Evolutionary conservation across 2,329 filamentous ascomycete genomes (phyloP).

Genomic region (Pyricularia pennisetigena): DNA sequence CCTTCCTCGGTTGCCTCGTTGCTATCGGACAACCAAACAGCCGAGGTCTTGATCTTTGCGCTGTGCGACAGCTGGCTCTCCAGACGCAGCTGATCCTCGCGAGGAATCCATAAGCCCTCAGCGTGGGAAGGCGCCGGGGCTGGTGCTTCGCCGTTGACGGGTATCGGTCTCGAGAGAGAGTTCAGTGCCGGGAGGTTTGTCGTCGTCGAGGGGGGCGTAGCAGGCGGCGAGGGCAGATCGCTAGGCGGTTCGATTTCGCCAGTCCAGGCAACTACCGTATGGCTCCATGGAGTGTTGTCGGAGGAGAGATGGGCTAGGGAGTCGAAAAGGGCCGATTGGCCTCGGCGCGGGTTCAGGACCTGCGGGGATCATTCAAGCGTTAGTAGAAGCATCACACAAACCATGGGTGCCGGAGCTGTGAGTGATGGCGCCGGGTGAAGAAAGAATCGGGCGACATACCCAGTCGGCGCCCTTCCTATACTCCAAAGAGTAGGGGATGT

Average conservation of each 20-base stretch:
- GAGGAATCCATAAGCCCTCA: constrained; percentile 62
- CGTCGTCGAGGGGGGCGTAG: constrained; percentile 37
- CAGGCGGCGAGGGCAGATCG: constrained; percentile 34
- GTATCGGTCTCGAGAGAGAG: constrained; percentile 70
- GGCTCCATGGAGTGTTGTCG: constrained; percentile 76
- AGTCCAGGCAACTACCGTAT: constrained; percentile 90
- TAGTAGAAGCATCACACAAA: background rate
- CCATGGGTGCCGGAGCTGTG: background rate
- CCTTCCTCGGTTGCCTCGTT: constrained; percentile 56
- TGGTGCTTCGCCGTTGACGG: constrained; percentile 57
- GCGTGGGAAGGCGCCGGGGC: constrained; percentile 42
- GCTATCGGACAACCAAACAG: constrained; percentile 83
- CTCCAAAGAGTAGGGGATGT: constrained; percentile 48
- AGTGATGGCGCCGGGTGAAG: background rate
- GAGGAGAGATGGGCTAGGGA: constrained; percentile 83
- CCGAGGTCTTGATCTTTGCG: constrained; percentile 68
- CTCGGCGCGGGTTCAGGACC: constrained; percentile 68
- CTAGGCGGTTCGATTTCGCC: constrained; percentile 61
- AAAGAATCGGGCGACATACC: constrained; percentile 27
- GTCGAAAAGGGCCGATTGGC: constrained; percentile 87
- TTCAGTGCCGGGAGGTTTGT: constrained; percentile 50
- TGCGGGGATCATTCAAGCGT: constrained; percentile 21
- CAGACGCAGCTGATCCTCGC: constrained; percentile 59
- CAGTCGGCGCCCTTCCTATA: constrained; percentile 51
- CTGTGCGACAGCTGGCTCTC: constrained; percentile 66